Base-by-base conservation (phyloP, 2,329 filamentous ascomycete genomes). In the Alternaria triticina region DNA sequence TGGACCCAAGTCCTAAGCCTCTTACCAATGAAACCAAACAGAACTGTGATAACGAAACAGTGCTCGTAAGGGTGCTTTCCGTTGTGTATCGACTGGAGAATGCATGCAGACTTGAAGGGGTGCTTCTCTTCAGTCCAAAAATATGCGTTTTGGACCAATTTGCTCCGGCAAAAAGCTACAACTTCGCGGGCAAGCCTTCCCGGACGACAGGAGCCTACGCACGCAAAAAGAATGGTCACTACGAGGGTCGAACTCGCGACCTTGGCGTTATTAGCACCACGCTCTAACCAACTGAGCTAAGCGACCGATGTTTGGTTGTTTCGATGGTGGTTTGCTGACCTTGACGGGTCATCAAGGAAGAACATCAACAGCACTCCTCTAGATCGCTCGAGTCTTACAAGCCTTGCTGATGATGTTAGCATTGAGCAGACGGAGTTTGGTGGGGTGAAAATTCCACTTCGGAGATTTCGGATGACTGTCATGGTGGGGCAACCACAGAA, bases 191-290 rank as follows among this genome's bases (percentile, higher is more conserved):
- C 17, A 44, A 30, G 10, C 23, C 36, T n/a, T 22, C 25, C 20
- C 1, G 11, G 5, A 44, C 17, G 20, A 20, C 10, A 36, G 30
- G 30, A 22, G 13, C 5, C 25, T 33, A 13, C 9, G 7, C n/a
- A 11, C 12, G 40, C 62, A 62, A 64, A 64, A 64, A 62, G 12
- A 47, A 57, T 65, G 62, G 62, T 65, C 62, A 65, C 54, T 65
- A 65, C 55, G 62, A 54, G 62, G 62, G 62, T 65, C 62, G 62
- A 65, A 65, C 62, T 54, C 62, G 55, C 62, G 62, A 65, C 62
- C 62, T 65, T 65, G 62, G 62, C 62, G 62, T 65, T 66, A 66
- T 66, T 66, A 66, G 64, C 64, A 66, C 64, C 64, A 66, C 64
- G 64, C 61, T 63, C 61, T 63, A 63, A 63, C 61, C 61, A 63